phyloP scores from a whole-genome alignment of 768 basidiomycete species.

The Collybia sp. region DNA sequence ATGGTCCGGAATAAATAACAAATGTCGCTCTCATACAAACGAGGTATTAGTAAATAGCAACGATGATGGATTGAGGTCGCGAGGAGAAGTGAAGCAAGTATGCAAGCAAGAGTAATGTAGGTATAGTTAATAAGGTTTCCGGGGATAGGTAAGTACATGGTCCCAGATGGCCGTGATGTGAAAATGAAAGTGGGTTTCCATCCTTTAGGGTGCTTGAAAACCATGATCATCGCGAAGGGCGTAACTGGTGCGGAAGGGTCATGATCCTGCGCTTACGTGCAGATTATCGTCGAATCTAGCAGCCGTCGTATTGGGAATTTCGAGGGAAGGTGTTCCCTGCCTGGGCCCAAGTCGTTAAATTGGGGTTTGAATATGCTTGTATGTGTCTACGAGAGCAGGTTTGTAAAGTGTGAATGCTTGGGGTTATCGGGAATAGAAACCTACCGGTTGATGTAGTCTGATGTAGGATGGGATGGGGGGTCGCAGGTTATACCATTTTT shows the following conservation, averaged over 20 bases:
- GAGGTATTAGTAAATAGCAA: too few relatives aligned
- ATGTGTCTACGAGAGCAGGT: conserved; percentile 27
- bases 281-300: conserved; percentile 17
- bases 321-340: conserved; percentile 75
- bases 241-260: background rate
- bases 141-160: too few relatives aligned
- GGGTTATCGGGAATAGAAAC: conserved; percentile 9
- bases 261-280: background rate
- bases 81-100: background rate
- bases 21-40: too few relatives aligned
- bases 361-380: conserved; percentile 68
- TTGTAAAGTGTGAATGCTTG: background rate
- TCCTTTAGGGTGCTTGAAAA: too few relatives aligned
- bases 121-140: too few relatives aligned
- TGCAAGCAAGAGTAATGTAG: conserved; percentile 10
- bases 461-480: conserved; percentile 74
- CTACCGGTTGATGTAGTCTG: conserved; percentile 70
- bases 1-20: too few relatives aligned
- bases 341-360: conserved; percentile 80
- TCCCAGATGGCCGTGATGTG: too few relatives aligned
- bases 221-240: background rate
- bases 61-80: conserved; percentile 6
- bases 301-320: conserved; percentile 47
- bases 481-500: conserved; percentile 73
- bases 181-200: too few relatives aligned